phyloP scores from a whole-genome alignment of 148 eudicot species.

The Fagopyrum tataricum region DNA sequence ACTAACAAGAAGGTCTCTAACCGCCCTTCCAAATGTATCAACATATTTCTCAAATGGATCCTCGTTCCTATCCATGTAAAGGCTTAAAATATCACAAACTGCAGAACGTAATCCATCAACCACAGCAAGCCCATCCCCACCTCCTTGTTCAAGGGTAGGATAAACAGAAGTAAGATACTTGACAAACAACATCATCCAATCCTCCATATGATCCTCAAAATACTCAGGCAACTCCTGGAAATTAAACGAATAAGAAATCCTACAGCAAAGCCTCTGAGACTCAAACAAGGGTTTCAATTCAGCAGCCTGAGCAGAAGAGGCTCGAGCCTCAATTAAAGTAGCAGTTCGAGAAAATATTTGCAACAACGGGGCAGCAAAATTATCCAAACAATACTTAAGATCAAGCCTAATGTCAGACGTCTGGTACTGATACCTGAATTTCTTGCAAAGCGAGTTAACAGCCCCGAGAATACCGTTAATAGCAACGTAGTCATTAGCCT shows the following conservation, averaged over 20 bases:
- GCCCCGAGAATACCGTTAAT: conserved; percentile 77
- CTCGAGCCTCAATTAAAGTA: conserved; percentile 42
- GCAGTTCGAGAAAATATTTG: conserved; percentile 56
- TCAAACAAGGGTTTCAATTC: conserved; percentile 54
- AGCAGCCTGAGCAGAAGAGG: conserved; percentile 28
- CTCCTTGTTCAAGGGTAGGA: conserved; percentile 61
- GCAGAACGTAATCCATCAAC: conserved; percentile 86
- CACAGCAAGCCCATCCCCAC: conserved; percentile 52
- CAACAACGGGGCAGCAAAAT: conserved; percentile 60
- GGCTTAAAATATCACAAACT: conserved; percentile 80
- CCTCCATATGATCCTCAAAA: conserved; percentile 92
- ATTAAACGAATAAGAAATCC: conserved; percentile 85
- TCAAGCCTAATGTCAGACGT: conserved; percentile 58
- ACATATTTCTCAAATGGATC: conserved; percentile 65
- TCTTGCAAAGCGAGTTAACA: conserved; percentile 79
- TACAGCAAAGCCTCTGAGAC: conserved; percentile 83
- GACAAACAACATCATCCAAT: conserved; percentile 76
- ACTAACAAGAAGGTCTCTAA: conserved; percentile 58
- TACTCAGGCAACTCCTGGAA: conserved; percentile 84
- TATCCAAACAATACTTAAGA: conserved; percentile 86
- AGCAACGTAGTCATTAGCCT: conserved; percentile 57
- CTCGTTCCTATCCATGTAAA: conserved; percentile 88
- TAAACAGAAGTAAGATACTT: conserved; percentile 61
- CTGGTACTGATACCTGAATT: conserved; percentile 63
- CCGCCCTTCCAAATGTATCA: conserved; percentile 68